Evolutionary conservation across 495 filamentous ascomycete genomes (phyloP).

Genomic region (Penicillium pancosmium): DNA sequence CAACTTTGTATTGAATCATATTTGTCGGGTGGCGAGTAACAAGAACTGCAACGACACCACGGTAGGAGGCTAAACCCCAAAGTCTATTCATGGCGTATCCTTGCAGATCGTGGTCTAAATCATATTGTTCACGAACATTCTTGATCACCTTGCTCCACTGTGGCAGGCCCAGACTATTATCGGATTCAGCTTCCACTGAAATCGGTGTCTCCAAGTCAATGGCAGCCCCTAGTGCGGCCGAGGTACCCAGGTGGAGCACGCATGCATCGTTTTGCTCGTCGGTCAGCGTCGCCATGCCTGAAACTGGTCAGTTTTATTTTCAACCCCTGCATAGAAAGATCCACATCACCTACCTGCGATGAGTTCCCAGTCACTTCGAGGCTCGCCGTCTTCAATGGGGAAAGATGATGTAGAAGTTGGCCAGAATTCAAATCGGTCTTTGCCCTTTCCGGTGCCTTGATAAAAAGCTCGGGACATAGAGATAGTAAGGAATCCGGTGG

Average conservation of each 20-base stretch:
- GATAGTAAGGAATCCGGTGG: slow-evolving; percentile 28
- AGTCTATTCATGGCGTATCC: slow-evolving; percentile 43
- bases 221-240: slow-evolving; percentile 27
- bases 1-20: slow-evolving; percentile 53
- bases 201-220: neutral
- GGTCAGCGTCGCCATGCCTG: slow-evolving; percentile 32
- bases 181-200: slow-evolving; percentile 10
- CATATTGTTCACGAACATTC: slow-evolving; percentile 43
- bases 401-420: slow-evolving; percentile 24
- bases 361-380: slow-evolving; percentile 29
- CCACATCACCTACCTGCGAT: slow-evolving; percentile 32
- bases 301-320: slow-evolving; percentile 13
- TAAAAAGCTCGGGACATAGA: slow-evolving; percentile 24
- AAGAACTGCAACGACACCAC: slow-evolving; percentile 42
- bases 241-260: slow-evolving; percentile 35
- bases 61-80: slow-evolving; percentile 54
- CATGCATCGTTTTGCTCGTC: slow-evolving; percentile 17
- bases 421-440: slow-evolving; percentile 11
- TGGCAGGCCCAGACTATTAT: slow-evolving; percentile 9
- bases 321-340: neutral
- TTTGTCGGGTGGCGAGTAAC: slow-evolving; percentile 54
- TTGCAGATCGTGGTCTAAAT: slow-evolving; percentile 48
- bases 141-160: slow-evolving; percentile 39
- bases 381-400: slow-evolving; percentile 9
- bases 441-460: slow-evolving; percentile 6